Base-by-base conservation (phyloP, 2,329 filamentous ascomycete species). In the Diaporthe amygdali region DNA sequence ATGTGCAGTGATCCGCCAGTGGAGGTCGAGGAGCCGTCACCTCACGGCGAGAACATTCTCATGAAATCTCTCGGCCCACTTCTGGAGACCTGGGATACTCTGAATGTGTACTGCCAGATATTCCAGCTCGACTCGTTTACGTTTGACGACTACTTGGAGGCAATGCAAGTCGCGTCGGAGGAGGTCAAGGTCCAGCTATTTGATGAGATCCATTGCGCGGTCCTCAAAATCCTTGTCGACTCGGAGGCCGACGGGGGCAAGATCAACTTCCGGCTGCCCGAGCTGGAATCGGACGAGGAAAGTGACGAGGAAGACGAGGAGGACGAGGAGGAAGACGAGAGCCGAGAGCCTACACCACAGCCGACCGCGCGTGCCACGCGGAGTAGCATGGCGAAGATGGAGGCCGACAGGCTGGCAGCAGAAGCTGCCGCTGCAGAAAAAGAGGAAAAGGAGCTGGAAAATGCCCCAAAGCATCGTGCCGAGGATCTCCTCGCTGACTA, bases 41-140 rank as follows among this genome's bases (percentile, higher is more conserved):
- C 84, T 20, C 82, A 84, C 75, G 84, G 86, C 67, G 85, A 88
- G 52, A 89, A 91, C 47, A 90, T 98, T 68, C 84, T 91, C 25
- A 96, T 96, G 90, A 91, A 93, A 76, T 96, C 94, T 4, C 90
- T 98, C n/a, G 95, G 95, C 0, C 88, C 91, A 2, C 84, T 98
- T 20, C 83, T 99, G 30, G 96, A 98, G 82, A 94, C 94, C 0
- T 99, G 96, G 96, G 95, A 98, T 76, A 98, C 95, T 0, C 87
- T 99, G 41, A 99, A 98, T 77, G 96, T 99, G n/a, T 98, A 98
- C 79, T 97, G 95, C 78, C 94, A 97, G 77, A 92, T 98, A 22
- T 97, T 97, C 78, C 90, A 94, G 77, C 87, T 99, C 32, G 96
- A 99, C 81, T 98, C 96, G 0, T 99, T 99, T 79, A 98, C 96